Evolutionary conservation across 1,139 yeast genomes (phyloP), one percentile per base, ranked within the genome.

Genomic region (Candida sanyaensis): DNA sequence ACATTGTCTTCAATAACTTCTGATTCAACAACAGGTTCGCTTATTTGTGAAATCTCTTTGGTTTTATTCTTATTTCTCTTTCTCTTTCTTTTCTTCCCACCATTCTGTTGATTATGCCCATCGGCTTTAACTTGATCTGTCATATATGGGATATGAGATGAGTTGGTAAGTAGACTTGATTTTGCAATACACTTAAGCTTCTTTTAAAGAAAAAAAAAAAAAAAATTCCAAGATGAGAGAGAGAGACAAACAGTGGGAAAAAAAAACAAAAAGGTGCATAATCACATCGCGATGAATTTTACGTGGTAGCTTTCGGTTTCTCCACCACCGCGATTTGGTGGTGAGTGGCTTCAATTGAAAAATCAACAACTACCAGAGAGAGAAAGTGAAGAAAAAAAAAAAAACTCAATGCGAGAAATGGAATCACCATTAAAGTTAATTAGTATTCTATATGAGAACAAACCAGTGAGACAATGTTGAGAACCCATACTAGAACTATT

Each of bases 41-140:
- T 37, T n/a, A 27, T 37, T 17, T 30, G 33, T 17, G 5, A 29
- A 10, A 27, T 36, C 12, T 26, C 27, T 29, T 9, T 21, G 5
- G 24, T 49, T 28, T 48, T 54, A 36, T 51, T 58, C 36, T 52
- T 59, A 45, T 51, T 57, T 55, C 64, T 61, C 50, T 51, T 61
- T 52, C 65, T 60, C 46, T 58, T 60, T 41, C 65, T 52, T 46
- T 58, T 62, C 37, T 54, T 57, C 6, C 48, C 30, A n/a, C 49
- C 43, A 33, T 44, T 46, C 21, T 24, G 46, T 31, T 46, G 39
- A 31, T 23, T 41, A 37, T 45, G 43, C n/a, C 26, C 43, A 41
- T 48, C 53, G 13, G 13, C 44, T 34, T 47, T 43, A 4, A 46
- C 38, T 26, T 42, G 44, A 8, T 45, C 45, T 24, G 50, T 13